phyloP scores from a whole-genome alignment of 1,284 basidiomycete species.

The Mycena sp. region DNA sequence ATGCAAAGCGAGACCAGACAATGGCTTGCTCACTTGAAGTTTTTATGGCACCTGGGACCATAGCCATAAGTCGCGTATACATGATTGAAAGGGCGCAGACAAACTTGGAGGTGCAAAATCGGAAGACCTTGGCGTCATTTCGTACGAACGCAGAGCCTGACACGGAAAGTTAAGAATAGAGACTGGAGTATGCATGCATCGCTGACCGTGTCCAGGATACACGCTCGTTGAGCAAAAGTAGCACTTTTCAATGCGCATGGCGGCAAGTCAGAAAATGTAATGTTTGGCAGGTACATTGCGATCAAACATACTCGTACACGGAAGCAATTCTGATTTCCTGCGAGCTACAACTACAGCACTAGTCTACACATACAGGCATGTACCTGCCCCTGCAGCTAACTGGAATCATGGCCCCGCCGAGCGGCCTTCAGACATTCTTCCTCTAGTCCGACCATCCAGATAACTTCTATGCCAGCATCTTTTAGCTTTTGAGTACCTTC shows the following conservation, averaged over 20 bases:
- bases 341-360: no score
- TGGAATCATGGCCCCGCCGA: constrained; percentile 58
- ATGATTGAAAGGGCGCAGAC: constrained; percentile 38
- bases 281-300: neutral
- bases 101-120: constrained; percentile 97
- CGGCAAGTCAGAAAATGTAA: constrained; percentile 19
- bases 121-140: constrained; percentile 96
- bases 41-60: constrained; percentile 98
- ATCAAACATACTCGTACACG: neutral
- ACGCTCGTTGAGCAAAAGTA: constrained; percentile 89
- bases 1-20: neutral
- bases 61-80: constrained; percentile 44
- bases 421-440: constrained; percentile 82
- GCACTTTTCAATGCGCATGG: constrained; percentile 83
- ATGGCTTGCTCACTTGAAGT: constrained; percentile 84
- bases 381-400: neutral
- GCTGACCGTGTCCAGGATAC: constrained; percentile 85
- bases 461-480: constrained; percentile 80
- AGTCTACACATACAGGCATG: neutral
- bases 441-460: constrained; percentile 78
- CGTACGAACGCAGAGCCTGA: constrained; percentile 92
- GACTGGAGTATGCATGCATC: constrained; percentile 36
- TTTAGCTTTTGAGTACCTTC: constrained; percentile 85
- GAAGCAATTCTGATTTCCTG: no score
- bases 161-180: neutral